Evolutionary conservation across 208 protist species (phyloP), one percentile per base, ranked within the genome.

Genomic region (Leishmania martiniquensis): DNA sequence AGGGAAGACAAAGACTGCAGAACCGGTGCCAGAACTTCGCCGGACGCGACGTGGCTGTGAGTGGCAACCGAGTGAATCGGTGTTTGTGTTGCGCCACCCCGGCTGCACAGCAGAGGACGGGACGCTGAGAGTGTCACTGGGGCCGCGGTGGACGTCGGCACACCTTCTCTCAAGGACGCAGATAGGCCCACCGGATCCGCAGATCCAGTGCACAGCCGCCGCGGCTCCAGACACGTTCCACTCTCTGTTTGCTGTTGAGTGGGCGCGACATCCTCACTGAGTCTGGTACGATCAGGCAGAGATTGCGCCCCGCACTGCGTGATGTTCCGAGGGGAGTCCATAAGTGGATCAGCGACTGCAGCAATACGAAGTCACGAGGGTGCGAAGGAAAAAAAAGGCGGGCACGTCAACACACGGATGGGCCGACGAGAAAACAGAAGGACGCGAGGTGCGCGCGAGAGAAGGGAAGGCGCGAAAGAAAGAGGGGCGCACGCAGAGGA

Each of bases 91-190:
- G 70, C 63, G 34, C 52, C 70, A 44, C 70, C 70, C 17, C 70
- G 63, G 70, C 70, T 74, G 32, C 52, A 74, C 15, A 52, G 70
- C 70, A 74, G 32, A n/a, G 22, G 70, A 74, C 2, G 70, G 63
- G 20, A 37, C 52, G 34, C 52, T 17, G 29, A 3, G 37, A 63
- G 52, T 25, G 70, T 74, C 32, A 22, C 9, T 5, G 47, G 25
- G 6, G 42, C 65, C 9, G 22, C 42, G 37, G 32, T 25, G 10
- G 42, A 54, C 17, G 32, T 20, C 15, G 47, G 49, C 15, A 22
- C 32, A 10, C 9, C 34, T 13, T 72, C 49, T 47, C 2, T 47
- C 15, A 57, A 20, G 5, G 44, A 42, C 47, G 29, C 68, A 29
- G 57, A 32, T n/a, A 47, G n/a, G 15, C 5, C 15, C 15, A 57